phyloP scores from a whole-genome alignment of 78 protist species.

The Tieghemostelium lacteum region DNA sequence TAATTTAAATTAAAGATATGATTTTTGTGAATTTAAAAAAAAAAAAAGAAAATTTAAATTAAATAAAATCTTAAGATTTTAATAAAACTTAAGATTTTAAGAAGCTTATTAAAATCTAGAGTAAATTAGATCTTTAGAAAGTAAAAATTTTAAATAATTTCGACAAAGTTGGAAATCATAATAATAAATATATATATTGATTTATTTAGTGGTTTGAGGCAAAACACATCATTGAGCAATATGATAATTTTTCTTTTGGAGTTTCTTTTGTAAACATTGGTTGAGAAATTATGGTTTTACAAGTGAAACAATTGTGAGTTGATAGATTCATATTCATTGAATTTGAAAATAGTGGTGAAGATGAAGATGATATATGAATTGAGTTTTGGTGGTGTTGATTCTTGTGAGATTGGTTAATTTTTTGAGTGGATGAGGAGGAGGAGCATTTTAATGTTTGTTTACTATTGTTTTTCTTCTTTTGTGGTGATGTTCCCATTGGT shows the following conservation, averaged over 20 bases:
- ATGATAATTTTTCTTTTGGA: neutral
- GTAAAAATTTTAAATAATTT: too few species aligned
- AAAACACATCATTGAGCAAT: neutral
- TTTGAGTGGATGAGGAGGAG: neutral
- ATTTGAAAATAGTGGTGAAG: neutral
- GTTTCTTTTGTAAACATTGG: neutral
- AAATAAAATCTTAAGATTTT: too few species aligned
- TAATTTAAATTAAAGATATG: too few species aligned
- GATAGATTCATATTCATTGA: neutral
- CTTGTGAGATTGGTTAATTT: neutral
- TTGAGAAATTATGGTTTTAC: neutral
- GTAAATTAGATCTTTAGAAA: too few species aligned
- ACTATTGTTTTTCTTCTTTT: neutral
- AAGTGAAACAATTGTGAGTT: neutral
- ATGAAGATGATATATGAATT: neutral
- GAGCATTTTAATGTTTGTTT: neutral
- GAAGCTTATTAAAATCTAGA: too few species aligned
- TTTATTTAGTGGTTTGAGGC: too few species aligned
- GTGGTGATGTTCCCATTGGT: neutral
- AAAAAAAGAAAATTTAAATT: too few species aligned
- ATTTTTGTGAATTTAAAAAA: too few species aligned
- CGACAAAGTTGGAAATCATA: too few species aligned
- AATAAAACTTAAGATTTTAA: too few species aligned
- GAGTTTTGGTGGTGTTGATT: neutral
- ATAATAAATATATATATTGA: too few species aligned